These are phyloP conservation scores for Malus hybrid DNA, from an alignment of 331 rosid genomes.

Conservation along the genomic window DNA sequence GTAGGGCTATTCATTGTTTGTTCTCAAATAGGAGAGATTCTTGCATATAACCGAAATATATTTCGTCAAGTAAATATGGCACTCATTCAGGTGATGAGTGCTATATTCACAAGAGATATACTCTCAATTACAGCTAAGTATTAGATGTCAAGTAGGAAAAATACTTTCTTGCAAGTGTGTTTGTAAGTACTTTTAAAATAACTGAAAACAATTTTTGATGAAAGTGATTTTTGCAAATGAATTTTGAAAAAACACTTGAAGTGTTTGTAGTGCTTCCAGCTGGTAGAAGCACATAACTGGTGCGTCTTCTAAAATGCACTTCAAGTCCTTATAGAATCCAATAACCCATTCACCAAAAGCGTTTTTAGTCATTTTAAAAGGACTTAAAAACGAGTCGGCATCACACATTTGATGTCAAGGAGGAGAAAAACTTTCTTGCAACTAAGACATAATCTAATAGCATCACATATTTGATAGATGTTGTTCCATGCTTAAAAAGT, in stretches of 20 bases:
- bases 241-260: too few species aligned
- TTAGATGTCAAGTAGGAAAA: neutral
- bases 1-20: conserved; percentile 1
- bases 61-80: too few species aligned
- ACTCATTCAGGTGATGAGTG: neutral
- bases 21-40: neutral
- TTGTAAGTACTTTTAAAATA: too few species aligned
- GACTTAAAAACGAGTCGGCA: fast-evolving
- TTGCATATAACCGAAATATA: neutral
- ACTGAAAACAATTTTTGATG: too few species aligned
- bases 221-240: neutral
- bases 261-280: too few species aligned
- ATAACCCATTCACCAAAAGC: neutral
- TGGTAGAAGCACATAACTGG: neutral
- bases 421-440: neutral
- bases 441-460: too few species aligned
- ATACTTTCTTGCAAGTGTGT: neutral
- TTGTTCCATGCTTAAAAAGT: too few species aligned
- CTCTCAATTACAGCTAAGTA: neutral
- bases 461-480: too few species aligned
- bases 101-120: too few species aligned
- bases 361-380: fast-evolving
- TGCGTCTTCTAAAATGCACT: too few species aligned
- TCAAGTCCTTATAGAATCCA: neutral
- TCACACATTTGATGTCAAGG: neutral